Conservation (phyloP, 192 early-diverging fungal species). For the Kappamyces sp. region DNA sequence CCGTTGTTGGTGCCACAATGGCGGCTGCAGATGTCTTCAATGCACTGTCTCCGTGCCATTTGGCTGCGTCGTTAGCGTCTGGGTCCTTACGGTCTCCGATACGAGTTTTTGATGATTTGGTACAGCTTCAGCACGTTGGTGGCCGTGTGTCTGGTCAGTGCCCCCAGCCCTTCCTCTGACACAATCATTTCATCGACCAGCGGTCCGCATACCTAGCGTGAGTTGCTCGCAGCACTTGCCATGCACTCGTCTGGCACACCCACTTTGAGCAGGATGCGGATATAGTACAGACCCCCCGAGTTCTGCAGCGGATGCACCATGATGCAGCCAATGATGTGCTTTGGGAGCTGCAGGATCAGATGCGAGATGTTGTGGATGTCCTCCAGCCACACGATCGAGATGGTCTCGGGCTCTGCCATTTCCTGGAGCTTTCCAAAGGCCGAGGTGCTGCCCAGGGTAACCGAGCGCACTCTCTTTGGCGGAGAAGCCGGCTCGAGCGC, state of each 20-base stretch:
- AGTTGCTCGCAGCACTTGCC: not conserved
- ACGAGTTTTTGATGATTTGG: conserved; percentile 45
- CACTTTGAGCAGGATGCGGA: conserved; percentile 47
- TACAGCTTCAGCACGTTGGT: conserved; percentile 59
- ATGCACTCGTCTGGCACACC: conserved; percentile 1
- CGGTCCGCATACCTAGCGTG: conserved; percentile 54
- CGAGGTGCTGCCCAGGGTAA: not conserved
- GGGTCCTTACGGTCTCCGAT: conserved; percentile 50
- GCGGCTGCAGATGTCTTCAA: conserved; percentile 42
- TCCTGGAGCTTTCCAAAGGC: not conserved
- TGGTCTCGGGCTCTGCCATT: conserved; percentile 51
- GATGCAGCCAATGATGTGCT: conserved; percentile 45
- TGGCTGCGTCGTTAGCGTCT: conserved; percentile 16
- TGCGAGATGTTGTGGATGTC: conserved; percentile 42
- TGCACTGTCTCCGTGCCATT: conserved; percentile 25
- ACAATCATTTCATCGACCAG: conserved; percentile 69
- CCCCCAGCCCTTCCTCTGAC: conserved; percentile 58
- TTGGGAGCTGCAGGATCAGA: not conserved
- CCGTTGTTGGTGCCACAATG: conserved; percentile 25
- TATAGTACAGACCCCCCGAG: conserved; percentile 59
- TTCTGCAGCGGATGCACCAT: conserved; percentile 64
- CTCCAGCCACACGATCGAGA: conserved; percentile 70
- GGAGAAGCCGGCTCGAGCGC: too few species aligned
- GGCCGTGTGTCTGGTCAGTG: conserved; percentile 64
- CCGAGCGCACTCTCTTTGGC: not conserved